phyloP scores from a whole-genome alignment of 441 rosid genomes.

The Arabidopsis hybrid region DNA sequence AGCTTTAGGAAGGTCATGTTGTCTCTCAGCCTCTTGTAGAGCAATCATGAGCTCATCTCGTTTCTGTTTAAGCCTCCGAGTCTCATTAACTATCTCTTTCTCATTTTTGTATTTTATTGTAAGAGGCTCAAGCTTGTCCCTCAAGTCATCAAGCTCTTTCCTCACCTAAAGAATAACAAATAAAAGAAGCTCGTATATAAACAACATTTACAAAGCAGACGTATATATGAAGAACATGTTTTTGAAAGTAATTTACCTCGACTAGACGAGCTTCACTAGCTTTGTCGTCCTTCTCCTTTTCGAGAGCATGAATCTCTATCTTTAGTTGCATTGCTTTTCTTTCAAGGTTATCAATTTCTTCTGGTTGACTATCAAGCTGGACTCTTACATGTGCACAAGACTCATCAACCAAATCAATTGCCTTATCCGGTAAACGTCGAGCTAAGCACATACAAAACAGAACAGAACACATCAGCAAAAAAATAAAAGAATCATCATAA shows the following conservation, averaged over 20 bases:
- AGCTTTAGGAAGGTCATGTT: constrained; percentile 81
- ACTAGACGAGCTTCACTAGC: constrained; percentile 84
- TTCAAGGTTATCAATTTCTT: constrained; percentile 85
- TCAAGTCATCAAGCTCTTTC: constrained; percentile 85
- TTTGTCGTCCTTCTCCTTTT: constrained; percentile 82
- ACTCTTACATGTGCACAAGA: constrained; percentile 83
- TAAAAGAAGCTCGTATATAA: too few species aligned
- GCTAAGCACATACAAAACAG: constrained; percentile 44
- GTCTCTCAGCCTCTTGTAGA: constrained; percentile 87
- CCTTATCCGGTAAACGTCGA: constrained; percentile 93
- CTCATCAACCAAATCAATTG: constrained; percentile 90
- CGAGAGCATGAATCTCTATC: constrained; percentile 83
- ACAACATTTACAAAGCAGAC: too few species aligned
- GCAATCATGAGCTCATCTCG: constrained; percentile 73
- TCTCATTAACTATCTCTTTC: constrained; percentile 82
- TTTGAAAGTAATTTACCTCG: constrained; percentile 52
- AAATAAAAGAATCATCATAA: not conserved
- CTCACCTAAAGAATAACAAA: constrained; percentile 59
- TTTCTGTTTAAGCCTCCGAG: constrained; percentile 75
- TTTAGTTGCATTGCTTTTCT: constrained; percentile 83
- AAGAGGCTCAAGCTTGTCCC: constrained; percentile 89
- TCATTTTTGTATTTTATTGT: constrained; percentile 84
- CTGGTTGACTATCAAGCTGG: constrained; percentile 91
- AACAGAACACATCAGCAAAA: too few species aligned
- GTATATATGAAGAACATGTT: too few species aligned